A percentile compares a stretch with the other conserved stretches of the same genome.
Conservation (phyloP, 2,329 filamentous ascomycete species). For the Aureobasidium sp. region DNA sequence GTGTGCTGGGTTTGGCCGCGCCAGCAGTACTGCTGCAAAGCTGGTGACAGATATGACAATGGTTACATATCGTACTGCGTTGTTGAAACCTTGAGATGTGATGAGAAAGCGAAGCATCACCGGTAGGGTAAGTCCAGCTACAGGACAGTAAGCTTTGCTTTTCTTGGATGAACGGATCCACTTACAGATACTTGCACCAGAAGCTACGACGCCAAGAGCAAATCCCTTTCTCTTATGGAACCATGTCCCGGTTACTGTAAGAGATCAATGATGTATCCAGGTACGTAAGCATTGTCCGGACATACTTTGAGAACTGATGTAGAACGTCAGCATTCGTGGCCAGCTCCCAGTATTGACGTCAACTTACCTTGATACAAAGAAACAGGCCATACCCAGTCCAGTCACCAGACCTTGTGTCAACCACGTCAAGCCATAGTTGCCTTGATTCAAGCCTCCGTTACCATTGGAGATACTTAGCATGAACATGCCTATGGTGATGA, state of each 20-base stretch:
- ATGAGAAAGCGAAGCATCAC: slow-evolving; percentile 39
- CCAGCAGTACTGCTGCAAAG: slow-evolving; percentile 33
- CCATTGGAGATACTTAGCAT: slow-evolving; percentile 35
- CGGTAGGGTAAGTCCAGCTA: slow-evolving; percentile 32
- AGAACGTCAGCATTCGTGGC: background rate
- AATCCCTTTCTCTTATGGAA: slow-evolving; percentile 38
- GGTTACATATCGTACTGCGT: slow-evolving; percentile 34
- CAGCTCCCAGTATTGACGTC: too few species aligned
- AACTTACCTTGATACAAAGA: slow-evolving; percentile 35
- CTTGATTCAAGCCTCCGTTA: slow-evolving; percentile 25
- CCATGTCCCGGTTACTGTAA: slow-evolving; percentile 40
- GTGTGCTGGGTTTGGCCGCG: slow-evolving; percentile 35
- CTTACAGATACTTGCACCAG: slow-evolving; percentile 37
- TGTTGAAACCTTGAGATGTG: slow-evolving; percentile 34
- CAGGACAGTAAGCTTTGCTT: background rate
- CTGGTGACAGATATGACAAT: slow-evolving; percentile 32
- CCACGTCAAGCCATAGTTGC: slow-evolving; percentile 36
- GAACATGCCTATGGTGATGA: slow-evolving; percentile 37
- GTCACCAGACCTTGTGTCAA: slow-evolving; percentile 38
- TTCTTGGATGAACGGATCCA: background rate
- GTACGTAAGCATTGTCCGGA: background rate
- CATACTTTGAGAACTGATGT: slow-evolving; percentile 38
- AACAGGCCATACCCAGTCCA: slow-evolving; percentile 43
- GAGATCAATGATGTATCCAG: background rate
- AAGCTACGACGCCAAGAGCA: slow-evolving; percentile 42